phyloP scores from a whole-genome alignment of 345 rosid species.

The Capsella bursapastoris region DNA sequence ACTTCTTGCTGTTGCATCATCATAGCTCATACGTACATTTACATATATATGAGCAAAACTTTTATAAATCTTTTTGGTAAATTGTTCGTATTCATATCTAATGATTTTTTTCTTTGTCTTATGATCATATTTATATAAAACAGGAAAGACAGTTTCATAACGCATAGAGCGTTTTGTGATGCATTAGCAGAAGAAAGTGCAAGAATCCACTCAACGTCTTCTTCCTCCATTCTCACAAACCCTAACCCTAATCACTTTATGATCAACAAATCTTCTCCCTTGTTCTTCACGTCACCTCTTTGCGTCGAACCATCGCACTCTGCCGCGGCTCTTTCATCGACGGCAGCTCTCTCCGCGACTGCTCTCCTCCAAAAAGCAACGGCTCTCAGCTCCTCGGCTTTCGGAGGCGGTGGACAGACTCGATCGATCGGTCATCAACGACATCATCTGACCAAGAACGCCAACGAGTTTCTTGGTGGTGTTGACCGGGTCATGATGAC shows the following conservation, averaged over 20 bases:
- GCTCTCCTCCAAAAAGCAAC: conserved; percentile 95
- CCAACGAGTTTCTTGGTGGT: conserved; percentile 38
- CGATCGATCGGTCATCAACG: conserved; percentile 51
- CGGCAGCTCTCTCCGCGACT: conserved; percentile 73
- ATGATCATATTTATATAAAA: neutral
- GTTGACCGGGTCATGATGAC: conserved; percentile 34
- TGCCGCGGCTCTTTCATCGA: conserved; percentile 39
- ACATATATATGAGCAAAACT: too few relatives aligned
- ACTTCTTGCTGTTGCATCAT: conserved; percentile 44
- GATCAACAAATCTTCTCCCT: conserved; percentile 30
- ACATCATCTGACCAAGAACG: conserved; percentile 23
- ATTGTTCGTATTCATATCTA: neutral
- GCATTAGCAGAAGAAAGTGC: conserved; percentile 85
- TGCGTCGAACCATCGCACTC: conserved; percentile 38
- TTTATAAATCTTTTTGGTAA: too few relatives aligned
- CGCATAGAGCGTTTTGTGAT: conserved; percentile 90
- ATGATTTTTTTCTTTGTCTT: neutral
- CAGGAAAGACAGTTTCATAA: conserved; percentile 90
- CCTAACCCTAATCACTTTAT: conserved; percentile 48
- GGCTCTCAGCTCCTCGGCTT: conserved; percentile 48
- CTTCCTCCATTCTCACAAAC: conserved; percentile 45
- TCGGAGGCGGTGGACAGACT: conserved; percentile 40
- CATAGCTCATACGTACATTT: neutral
- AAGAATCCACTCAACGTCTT: conserved; percentile 47
- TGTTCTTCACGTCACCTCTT: conserved; percentile 43